phyloP scores from a whole-genome alignment of 2,329 filamentous ascomycete genomes.

The Colletotrichum cereale region DNA sequence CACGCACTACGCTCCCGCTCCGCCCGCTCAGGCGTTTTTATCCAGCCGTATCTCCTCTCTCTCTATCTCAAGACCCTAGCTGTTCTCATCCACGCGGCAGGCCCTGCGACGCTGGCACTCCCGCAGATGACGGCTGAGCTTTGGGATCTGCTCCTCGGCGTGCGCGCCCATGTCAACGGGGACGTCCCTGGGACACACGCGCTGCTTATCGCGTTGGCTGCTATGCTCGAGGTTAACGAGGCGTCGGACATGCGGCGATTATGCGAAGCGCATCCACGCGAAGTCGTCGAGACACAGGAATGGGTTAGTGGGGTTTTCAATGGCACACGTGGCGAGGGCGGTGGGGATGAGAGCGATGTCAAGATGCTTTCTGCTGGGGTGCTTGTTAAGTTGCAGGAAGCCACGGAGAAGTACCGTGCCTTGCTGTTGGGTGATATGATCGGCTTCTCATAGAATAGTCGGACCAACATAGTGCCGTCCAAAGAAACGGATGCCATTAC shows the following conservation, averaged over 20 bases:
- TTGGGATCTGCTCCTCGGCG: conserved; percentile 81
- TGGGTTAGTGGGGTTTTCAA: conserved; percentile 87
- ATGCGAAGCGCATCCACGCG: conserved; percentile 79
- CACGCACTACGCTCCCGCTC: conserved; percentile 63
- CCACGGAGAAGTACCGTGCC: conserved; percentile 84
- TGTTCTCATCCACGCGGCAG: conserved; percentile 84
- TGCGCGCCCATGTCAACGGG: conserved; percentile 70
- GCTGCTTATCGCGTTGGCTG: conserved; percentile 82
- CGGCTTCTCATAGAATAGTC: conserved; percentile 42
- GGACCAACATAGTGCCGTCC: not conserved
- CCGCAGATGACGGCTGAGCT: conserved; percentile 86
- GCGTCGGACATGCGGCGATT: conserved; percentile 68
- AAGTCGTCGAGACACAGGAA: conserved; percentile 86
- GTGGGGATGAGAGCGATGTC: conserved; percentile 80
- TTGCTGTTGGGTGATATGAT: conserved; percentile 79
- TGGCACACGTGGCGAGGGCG: conserved; percentile 62
- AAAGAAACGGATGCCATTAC: conserved; percentile 14
- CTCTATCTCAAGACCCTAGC: conserved; percentile 89
- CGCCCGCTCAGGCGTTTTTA: conserved; percentile 66
- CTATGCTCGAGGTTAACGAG: conserved; percentile 84
- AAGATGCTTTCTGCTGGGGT: conserved; percentile 84
- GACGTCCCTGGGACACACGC: conserved; percentile 79
- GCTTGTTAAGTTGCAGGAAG: conserved; percentile 82
- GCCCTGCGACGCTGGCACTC: conserved; percentile 81
- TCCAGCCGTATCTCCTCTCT: conserved; percentile 80